Conservation (phyloP, 345 rosid genomes). For the Populus ilicifolia region DNA sequence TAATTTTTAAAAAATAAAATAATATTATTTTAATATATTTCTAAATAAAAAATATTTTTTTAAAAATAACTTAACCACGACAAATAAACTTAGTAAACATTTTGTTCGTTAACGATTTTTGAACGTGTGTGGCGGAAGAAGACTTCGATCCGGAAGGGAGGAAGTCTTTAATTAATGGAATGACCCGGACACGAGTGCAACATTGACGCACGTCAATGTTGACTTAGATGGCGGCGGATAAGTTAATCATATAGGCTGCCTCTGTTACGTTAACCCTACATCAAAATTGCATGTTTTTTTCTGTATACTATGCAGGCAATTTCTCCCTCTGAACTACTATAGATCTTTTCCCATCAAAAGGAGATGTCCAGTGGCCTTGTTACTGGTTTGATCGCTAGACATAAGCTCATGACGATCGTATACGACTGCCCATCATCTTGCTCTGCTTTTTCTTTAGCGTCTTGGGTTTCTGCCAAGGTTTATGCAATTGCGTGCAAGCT, state of each 20-base stretch:
- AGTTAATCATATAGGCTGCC: not conserved
- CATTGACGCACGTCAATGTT: not conserved
- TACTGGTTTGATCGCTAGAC: not conserved
- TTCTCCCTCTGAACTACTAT: not conserved
- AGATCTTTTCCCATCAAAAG: not conserved
- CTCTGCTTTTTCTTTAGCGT: not conserved
- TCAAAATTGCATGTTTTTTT: not conserved
- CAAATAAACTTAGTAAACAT: not conserved
- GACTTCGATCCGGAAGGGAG: not conserved
- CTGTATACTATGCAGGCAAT: not conserved
- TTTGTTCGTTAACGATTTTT: not conserved
- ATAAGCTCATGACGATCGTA: not conserved
- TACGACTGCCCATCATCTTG: not conserved
- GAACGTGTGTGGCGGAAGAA: not conserved
- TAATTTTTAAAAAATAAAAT: no score
- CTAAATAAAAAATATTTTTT: no score
- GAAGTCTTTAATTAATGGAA: not conserved
- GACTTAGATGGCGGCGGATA: not conserved
- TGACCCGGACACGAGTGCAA: not conserved
- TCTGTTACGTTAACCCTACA: not conserved
- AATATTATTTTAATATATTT: no score
- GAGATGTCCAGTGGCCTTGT: not conserved
- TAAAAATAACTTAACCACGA: no score
- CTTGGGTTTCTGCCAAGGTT: not conserved
- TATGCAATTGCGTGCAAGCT: slow-evolving; percentile 2